phyloP scores from a whole-genome alignment of 1,139 yeast genomes.

The Taiozyma sp. region DNA sequence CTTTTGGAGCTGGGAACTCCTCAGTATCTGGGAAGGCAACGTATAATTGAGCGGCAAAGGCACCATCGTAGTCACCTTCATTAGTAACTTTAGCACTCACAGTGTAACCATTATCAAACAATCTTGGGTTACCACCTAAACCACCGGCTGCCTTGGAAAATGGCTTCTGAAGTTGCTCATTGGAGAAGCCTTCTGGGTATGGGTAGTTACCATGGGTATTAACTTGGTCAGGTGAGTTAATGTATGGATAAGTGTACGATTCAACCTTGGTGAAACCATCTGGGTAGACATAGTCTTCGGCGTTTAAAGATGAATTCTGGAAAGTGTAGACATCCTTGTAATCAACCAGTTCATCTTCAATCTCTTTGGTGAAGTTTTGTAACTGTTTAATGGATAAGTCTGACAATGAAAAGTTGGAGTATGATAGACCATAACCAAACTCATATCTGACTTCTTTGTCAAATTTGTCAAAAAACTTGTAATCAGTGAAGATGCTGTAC shows the following conservation, averaged over 20 bases:
- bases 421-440: slow-evolving; percentile 58
- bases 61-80: slow-evolving; percentile 34
- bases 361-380: slow-evolving; percentile 30
- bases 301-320: background rate
- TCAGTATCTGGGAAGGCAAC: slow-evolving; percentile 42
- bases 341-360: background rate
- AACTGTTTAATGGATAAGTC: slow-evolving; percentile 17
- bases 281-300: slow-evolving; percentile 1
- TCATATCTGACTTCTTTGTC: slow-evolving; percentile 44
- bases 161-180: slow-evolving; percentile 23
- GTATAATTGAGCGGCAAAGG: slow-evolving; percentile 52
- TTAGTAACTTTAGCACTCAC: slow-evolving; percentile 34
- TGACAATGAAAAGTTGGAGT: slow-evolving; percentile 37
- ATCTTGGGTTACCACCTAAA: slow-evolving; percentile 42
- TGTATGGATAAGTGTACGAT: slow-evolving; percentile 5
- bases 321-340: slow-evolving; percentile 1
- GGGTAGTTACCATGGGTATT: slow-evolving; percentile 36
- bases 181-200: slow-evolving; percentile 38
- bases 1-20: slow-evolving; percentile 33
- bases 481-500: slow-evolving; percentile 45
- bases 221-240: slow-evolving; percentile 1
- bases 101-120: slow-evolving; percentile 39
- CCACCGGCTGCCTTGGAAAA: slow-evolving; percentile 47
- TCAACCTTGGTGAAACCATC: background rate
- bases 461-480: slow-evolving; percentile 47